Base-by-base conservation (phyloP, 2,329 filamentous ascomycete species). In the Aspergillus floridensis region DNA sequence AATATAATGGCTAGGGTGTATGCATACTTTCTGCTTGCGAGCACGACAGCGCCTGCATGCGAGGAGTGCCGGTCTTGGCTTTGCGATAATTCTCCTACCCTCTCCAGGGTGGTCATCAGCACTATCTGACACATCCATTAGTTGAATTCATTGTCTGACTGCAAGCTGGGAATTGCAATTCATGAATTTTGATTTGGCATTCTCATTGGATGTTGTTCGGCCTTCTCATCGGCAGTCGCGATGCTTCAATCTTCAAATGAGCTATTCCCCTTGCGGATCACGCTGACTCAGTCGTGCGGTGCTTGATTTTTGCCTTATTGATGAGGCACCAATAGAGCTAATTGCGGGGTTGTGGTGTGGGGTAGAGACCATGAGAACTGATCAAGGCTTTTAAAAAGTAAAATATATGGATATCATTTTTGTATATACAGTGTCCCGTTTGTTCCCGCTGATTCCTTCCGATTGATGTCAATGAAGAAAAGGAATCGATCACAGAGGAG, bases 401-500 rank as follows among this genome's bases (percentile, higher is more conserved):
- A n/a, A n/a, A n/a, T n/a, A n/a, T n/a, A n/a, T 35, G 32, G 14
- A 12, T 16, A 19, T n/a, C 16, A 44, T 19, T 7, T 8, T 16
- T 44, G 16, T 44, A 44, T 35, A 12, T 19, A 44, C 38, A 44
- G 5, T 7, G 8, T 19, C 14, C 19, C 6, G 1, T 4, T 4
- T 16, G 2, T 1, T 10, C 4, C 12, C 16, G 5, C 2, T 16
- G 5, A 1, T 6, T 7, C n/a, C 3, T 44, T 7, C 16, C 4
- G 0, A 19, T 8, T 44, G 16, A 3, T 4, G 7, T 8, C 5
- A 44, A 14, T 16, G 1, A 19, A 19, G 3, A 44, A 12, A 1
- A 16, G 1, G 4, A 12, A 7, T 44, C 38, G 16, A 16, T 44
- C 38, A 44, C 38, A 44, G 16, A 44, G 84, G 83, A n/a, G 85